Evolutionary conservation across 106 monocot genomes (phyloP).

Genomic region (Triglochin maritima): DNA sequence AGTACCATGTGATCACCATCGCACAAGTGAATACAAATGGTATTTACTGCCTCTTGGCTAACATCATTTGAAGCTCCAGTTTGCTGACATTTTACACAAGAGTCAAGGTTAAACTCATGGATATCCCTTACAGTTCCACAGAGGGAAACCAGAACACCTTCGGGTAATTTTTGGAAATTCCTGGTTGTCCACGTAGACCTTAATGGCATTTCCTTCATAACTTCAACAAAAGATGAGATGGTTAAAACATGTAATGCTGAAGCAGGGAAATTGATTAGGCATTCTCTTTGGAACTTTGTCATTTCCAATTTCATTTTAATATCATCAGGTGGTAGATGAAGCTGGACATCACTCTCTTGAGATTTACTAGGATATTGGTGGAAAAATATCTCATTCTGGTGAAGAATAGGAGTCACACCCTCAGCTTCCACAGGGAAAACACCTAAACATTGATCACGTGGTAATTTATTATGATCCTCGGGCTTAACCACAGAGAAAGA

Average conservation of each 20-base stretch:
- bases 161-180: conserved; percentile 13
- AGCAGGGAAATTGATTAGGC: conserved; percentile 1
- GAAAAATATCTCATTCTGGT: conserved; percentile 14
- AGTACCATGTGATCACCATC: conserved; percentile 60
- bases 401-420: background rate
- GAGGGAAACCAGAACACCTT: conserved; percentile 52
- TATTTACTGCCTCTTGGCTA: background rate
- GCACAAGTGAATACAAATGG: conserved; percentile 57
- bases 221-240: conserved; percentile 43
- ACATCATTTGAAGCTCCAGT: background rate
- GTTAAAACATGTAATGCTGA: background rate
- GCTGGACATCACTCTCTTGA: conserved; percentile 28
- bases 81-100: background rate
- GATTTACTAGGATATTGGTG: conserved; percentile 11
- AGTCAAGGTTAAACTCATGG: conserved; percentile 28
- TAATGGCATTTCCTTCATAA: conserved; percentile 18
- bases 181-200: conserved; percentile 12
- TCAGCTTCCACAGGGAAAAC: conserved; percentile 9
- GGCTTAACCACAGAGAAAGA: conserved; percentile 25
- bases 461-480: conserved; percentile 7
- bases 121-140: conserved; percentile 43
- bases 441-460: conserved; percentile 5
- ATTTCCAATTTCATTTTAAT: conserved; percentile 2
- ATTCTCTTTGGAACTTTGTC: conserved; percentile 6
- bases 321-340: conserved; percentile 24